These are phyloP conservation scores for Sisymbrium irio DNA, from an alignment of 345 rosid species.

Conservation along the genomic window DNA sequence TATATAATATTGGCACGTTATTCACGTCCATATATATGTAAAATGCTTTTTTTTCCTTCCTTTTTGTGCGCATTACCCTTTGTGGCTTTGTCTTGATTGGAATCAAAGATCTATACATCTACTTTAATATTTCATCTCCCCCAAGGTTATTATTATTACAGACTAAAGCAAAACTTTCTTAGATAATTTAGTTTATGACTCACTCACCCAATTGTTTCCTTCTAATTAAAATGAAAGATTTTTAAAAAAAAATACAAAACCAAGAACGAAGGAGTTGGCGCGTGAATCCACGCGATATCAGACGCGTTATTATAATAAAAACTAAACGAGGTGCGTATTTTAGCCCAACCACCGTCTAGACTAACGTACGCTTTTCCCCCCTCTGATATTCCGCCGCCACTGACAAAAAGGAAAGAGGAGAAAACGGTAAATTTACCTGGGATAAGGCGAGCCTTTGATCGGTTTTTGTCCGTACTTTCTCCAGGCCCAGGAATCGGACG, in stretches of 20 bases:
- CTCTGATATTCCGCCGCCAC: constrained; percentile 14
- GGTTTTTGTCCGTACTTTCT: constrained; percentile 83
- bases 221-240: neutral
- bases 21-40: constrained; percentile 24
- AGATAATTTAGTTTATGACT: neutral
- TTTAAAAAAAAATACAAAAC: no score
- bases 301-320: neutral
- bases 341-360: constrained; percentile 30
- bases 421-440: constrained; percentile 49
- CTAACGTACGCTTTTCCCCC: constrained; percentile 21
- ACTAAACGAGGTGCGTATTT: constrained; percentile 15
- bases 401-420: neutral
- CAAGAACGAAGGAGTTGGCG: constrained; percentile 13
- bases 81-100: neutral
- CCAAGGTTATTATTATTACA: constrained; percentile 18
- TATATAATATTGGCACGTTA: constrained; percentile 31
- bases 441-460: constrained; percentile 81
- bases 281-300: constrained; percentile 10
- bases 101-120: constrained; percentile 24
- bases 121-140: constrained; percentile 22
- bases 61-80: constrained; percentile 30
- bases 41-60: constrained; percentile 14
- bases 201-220: neutral
- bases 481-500: constrained; percentile 90
- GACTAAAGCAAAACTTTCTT: neutral